Conservation (phyloP, 1,139 yeast species). For the Chernovozyma aurita region DNA sequence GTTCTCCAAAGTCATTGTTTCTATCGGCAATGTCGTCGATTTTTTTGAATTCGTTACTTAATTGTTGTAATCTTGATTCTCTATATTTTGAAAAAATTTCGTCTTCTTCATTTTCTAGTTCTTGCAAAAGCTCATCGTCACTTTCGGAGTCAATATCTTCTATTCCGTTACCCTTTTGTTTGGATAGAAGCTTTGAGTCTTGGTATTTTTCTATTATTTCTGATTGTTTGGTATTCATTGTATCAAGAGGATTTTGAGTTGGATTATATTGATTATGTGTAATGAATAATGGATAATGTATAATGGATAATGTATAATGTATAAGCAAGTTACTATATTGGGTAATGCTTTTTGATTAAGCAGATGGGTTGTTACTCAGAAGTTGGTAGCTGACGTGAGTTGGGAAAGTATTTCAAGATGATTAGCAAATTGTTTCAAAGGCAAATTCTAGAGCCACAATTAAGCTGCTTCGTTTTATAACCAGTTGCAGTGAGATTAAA, state of each 20-base stretch:
- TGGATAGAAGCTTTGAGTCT: conserved; percentile 23
- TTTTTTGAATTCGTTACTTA: conserved; percentile 39
- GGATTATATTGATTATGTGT: too few relatives aligned
- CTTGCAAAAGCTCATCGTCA: conserved; percentile 36
- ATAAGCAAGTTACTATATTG: too few relatives aligned
- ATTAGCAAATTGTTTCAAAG: too few relatives aligned
- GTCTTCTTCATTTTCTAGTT: conserved; percentile 33
- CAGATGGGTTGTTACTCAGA: too few relatives aligned
- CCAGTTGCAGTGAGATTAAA: too few relatives aligned
- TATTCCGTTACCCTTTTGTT: conserved; percentile 14
- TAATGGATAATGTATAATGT: too few relatives aligned
- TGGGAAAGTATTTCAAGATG: too few relatives aligned
- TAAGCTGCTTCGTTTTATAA: too few relatives aligned
- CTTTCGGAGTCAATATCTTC: conserved; percentile 19
- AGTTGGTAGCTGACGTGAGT: too few relatives aligned
- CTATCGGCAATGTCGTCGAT: conserved; percentile 26
- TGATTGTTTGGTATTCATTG: conserved; percentile 30
- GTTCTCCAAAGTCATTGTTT: conserved; percentile 35
- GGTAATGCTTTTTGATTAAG: too few relatives aligned
- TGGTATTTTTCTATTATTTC: conserved; percentile 39
- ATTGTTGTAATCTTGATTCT: conserved; percentile 47
- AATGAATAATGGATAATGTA: too few relatives aligned
- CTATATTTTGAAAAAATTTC: conserved; percentile 30
- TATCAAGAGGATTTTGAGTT: background rate
- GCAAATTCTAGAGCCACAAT: too few relatives aligned